Evolutionary conservation across 495 filamentous ascomycete species (phyloP).

Genomic region (Sphaerosporella brunnea): DNA sequence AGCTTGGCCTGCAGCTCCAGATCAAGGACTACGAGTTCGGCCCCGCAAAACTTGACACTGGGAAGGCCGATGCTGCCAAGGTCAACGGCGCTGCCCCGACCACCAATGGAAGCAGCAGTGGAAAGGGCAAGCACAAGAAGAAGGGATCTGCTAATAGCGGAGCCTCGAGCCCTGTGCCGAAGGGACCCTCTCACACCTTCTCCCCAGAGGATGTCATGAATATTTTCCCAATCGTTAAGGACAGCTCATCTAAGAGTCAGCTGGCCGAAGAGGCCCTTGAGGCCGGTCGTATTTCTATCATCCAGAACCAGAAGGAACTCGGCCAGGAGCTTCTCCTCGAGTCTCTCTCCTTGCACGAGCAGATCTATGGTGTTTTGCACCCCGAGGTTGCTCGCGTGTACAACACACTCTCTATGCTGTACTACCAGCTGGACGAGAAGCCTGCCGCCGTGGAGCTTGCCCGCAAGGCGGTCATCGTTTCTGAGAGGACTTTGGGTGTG

Average conservation of each 20-base stretch:
- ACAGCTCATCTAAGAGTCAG: slow-evolving; percentile 55
- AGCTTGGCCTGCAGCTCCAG: slow-evolving; percentile 77
- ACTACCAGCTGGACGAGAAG: slow-evolving; percentile 92
- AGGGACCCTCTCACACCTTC: slow-evolving; percentile 46
- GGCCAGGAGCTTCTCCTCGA: slow-evolving; percentile 92
- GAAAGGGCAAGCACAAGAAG: slow-evolving; percentile 39
- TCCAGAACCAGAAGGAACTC: slow-evolving; percentile 85
- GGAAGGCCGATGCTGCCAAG: slow-evolving; percentile 17
- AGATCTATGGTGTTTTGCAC: slow-evolving; percentile 96
- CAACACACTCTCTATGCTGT: slow-evolving; percentile 82
- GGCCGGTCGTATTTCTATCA: slow-evolving; percentile 82
- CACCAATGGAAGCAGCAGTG: slow-evolving; percentile 27
- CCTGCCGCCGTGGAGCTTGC: slow-evolving; percentile 85
- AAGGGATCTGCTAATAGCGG: slow-evolving; percentile 48
- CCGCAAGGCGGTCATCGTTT: slow-evolving; percentile 87
- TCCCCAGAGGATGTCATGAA: slow-evolving; percentile 72
- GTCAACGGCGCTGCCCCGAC: slow-evolving; percentile 20
- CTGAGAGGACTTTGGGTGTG: slow-evolving; percentile 83
- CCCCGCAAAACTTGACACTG: slow-evolving; percentile 27
- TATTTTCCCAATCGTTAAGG: slow-evolving; percentile 81
- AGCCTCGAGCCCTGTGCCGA: slow-evolving; percentile 26
- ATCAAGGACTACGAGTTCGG: slow-evolving; percentile 63
- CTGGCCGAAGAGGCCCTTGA: slow-evolving; percentile 92
- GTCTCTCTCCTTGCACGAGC: slow-evolving; percentile 88
- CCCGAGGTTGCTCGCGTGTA: slow-evolving; percentile 93